These are phyloP conservation scores for Geotrichum phurueaensis DNA, from an alignment of 1,139 yeast species.

Conservation along the genomic window DNA sequence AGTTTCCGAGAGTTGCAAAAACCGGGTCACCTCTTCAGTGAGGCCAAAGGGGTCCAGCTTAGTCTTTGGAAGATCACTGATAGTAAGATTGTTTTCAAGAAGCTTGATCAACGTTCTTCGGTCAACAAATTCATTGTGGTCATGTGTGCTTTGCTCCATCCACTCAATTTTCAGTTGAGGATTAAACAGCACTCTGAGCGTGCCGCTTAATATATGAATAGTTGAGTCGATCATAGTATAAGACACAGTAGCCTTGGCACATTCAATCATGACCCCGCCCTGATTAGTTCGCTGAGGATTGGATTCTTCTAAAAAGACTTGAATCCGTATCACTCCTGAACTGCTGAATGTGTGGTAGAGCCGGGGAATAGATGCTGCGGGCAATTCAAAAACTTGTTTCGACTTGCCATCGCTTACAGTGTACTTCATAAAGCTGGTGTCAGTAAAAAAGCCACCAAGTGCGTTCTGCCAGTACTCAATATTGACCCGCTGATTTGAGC, in stretches of 20 bases:
- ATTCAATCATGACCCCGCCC: slow-evolving; percentile 56
- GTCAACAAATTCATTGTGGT: slow-evolving; percentile 30
- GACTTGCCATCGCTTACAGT: slow-evolving; percentile 42
- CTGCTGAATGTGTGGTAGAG: slow-evolving; percentile 51
- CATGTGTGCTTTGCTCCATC: slow-evolving; percentile 54
- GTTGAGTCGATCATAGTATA: slow-evolving; percentile 66
- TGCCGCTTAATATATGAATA: slow-evolving; percentile 54
- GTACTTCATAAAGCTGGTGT: slow-evolving; percentile 43
- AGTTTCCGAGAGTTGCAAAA: slow-evolving; percentile 69
- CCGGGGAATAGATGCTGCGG: slow-evolving; percentile 60
- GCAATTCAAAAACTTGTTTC: slow-evolving; percentile 56
- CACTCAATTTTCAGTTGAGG: slow-evolving; percentile 62
- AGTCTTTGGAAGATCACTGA: background rate
- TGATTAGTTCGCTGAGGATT: slow-evolving; percentile 60
- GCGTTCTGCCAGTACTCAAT: slow-evolving; percentile 45
- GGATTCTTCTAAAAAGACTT: slow-evolving; percentile 60
- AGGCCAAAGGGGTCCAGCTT: slow-evolving; percentile 46
- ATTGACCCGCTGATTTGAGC: slow-evolving; percentile 41
- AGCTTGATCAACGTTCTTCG: background rate
- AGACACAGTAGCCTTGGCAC: slow-evolving; percentile 50
- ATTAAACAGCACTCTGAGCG: slow-evolving; percentile 54
- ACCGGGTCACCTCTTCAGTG: slow-evolving; percentile 58
- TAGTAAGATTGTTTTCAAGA: background rate
- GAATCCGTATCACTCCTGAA: slow-evolving; percentile 52
- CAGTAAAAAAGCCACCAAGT: slow-evolving; percentile 46